Evolutionary conservation across 768 basidiomycete genomes (phyloP).

Genomic region (Mycena galopus): DNA sequence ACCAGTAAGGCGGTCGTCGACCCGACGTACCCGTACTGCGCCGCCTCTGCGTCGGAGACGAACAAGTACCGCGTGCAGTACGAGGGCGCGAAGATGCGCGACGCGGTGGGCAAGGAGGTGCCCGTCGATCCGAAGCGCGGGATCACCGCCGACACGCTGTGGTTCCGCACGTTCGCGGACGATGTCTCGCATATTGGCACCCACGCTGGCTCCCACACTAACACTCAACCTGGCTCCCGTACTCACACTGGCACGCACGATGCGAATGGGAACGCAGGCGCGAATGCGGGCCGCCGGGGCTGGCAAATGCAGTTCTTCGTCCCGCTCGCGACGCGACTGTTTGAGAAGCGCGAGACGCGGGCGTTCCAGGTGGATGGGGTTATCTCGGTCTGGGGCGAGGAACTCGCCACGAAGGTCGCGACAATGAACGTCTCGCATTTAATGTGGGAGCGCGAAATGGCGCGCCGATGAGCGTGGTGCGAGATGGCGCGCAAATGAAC

Average conservation of each 20-base stretch:
- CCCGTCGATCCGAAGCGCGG: slow-evolving; percentile 32
- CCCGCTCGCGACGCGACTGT: slow-evolving; percentile 62
- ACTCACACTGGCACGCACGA: too few relatives aligned
- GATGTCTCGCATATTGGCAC: too few relatives aligned
- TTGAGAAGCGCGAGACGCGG: slow-evolving; percentile 60
- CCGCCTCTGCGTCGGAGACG: slow-evolving; percentile 16
- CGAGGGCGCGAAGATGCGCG: slow-evolving; percentile 26
- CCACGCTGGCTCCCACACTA: too few relatives aligned
- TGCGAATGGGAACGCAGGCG: too few relatives aligned
- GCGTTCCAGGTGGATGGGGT: slow-evolving; percentile 54
- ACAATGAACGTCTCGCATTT: slow-evolving; percentile 61
- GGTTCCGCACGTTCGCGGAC: slow-evolving; percentile 49
- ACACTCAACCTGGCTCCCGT: too few relatives aligned
- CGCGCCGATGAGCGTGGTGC: slow-evolving; percentile 18
- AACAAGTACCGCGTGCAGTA: slow-evolving; percentile 29
- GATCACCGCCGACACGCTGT: slow-evolving; percentile 49
- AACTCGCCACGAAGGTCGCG: slow-evolving; percentile 40
- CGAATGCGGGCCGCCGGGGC: slow-evolving; percentile 38
- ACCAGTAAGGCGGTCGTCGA: slow-evolving; percentile 38
- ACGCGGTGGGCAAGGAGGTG: slow-evolving; percentile 27
- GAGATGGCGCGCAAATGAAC: too few relatives aligned
- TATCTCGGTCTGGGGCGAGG: slow-evolving; percentile 53
- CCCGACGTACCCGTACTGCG: slow-evolving; percentile 34
- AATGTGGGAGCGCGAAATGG: slow-evolving; percentile 55
- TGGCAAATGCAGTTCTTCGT: slow-evolving; percentile 58